These are phyloP conservation scores for Pogostemon cablin DNA, from an alignment of 257 asterid species.

Conservation along the genomic window DNA sequence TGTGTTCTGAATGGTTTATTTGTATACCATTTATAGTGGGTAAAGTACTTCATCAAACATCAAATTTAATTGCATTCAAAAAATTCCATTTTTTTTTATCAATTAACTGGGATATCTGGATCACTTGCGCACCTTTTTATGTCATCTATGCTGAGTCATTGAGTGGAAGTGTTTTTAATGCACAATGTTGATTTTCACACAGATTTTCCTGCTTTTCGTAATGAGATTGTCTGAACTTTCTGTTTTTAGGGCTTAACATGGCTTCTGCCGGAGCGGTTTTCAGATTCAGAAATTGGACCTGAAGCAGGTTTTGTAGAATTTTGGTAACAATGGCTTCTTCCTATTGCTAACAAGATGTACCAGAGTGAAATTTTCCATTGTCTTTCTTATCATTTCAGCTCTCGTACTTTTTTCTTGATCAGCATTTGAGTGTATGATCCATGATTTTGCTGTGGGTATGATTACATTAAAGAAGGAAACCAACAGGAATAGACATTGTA, in stretches of 20 bases:
- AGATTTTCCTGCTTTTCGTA: conserved; percentile 6
- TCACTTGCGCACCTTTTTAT: conserved; percentile 8
- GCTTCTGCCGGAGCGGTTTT: conserved; percentile 97
- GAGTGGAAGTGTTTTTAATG: conserved; percentile 22
- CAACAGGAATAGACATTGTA: not conserved
- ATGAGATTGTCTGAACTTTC: conserved; percentile 35
- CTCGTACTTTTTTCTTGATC: not conserved
- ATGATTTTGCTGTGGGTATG: no score
- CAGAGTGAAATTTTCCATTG: conserved; percentile 1
- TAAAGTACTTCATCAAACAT: not conserved
- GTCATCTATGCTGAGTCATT: conserved; percentile 24
- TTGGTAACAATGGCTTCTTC: conserved; percentile 89
- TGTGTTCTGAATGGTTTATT: not conserved
- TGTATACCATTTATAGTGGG: conserved; percentile 5
- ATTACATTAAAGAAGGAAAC: not conserved
- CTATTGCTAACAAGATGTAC: conserved; percentile 38
- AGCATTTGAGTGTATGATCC: not conserved
- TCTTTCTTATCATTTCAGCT: conserved; percentile 19
- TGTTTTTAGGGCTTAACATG: conserved; percentile 87
- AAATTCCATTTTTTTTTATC: not conserved
- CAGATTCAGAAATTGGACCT: conserved; percentile 97
- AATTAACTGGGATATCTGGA: not conserved
- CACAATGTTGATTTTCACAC: conserved; percentile 10
- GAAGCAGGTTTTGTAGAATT: conserved; percentile 98
- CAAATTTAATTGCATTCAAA: not conserved